Evolutionary conservation across 1,139 yeast species (phyloP).

Genomic region (Suhomyces wounanorum): DNA sequence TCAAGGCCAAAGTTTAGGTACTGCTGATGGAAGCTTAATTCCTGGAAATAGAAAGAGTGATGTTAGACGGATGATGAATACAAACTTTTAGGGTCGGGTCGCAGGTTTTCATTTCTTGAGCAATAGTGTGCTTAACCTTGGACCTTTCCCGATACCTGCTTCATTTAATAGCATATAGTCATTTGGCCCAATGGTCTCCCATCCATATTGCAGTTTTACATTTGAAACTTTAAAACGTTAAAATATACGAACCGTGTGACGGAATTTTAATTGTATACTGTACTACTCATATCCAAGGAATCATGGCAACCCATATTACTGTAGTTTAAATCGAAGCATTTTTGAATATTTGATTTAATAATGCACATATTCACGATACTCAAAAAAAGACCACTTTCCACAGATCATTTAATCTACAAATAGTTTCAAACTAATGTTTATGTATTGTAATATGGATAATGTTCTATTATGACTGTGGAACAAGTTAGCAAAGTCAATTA

Average conservation of each 20-base stretch:
- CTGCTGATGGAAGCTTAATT: slow-evolving; percentile 33
- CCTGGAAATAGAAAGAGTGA: slow-evolving; percentile 48
- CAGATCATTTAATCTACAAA: no score
- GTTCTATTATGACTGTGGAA: neutral
- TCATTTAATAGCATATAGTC: slow-evolving; percentile 1
- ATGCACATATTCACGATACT: no score
- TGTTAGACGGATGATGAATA: slow-evolving; percentile 49
- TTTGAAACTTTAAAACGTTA: neutral
- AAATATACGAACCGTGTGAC: neutral
- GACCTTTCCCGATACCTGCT: neutral
- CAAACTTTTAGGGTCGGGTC: slow-evolving; percentile 28
- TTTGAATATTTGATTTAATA: no score
- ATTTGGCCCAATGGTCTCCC: slow-evolving; percentile 1
- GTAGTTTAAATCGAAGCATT: no score
- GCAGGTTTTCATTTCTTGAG: slow-evolving; percentile 6
- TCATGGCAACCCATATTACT: no score
- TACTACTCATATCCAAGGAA: no score
- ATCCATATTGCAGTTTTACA: slow-evolving; percentile 2
- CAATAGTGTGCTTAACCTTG: slow-evolving; percentile 1
- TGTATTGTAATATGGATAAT: neutral
- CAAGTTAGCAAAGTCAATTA: neutral
- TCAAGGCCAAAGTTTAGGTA: slow-evolving; percentile 12
- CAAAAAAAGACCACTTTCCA: no score
- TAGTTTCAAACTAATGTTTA: no score
- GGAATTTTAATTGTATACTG: neutral